Base-by-base conservation (phyloP, 169 alveolate genomes). In the Plasmodium chabaudi region DNA sequence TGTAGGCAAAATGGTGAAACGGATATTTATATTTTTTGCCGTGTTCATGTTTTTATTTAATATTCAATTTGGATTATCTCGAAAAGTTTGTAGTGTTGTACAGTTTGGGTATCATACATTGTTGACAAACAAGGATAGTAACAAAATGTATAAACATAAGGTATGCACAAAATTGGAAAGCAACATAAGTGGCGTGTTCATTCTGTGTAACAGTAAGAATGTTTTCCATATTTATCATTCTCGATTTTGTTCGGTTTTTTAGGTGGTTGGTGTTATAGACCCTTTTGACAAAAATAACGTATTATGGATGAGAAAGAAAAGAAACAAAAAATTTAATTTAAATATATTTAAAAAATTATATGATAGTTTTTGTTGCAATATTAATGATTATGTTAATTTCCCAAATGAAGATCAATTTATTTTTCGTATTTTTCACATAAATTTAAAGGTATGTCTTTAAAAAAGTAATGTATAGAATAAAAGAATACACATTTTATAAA, bases 211-310 rank as follows among this genome's bases (percentile, higher is more conserved):
- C 1, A 21, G 1, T 21, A 21, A 21, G 25, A 15, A n/a, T 57
- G 13, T 57, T n/a, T n/a, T n/a, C n/a, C 12, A 17, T 34, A 4
- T 39, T 49, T 71, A 25, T 57, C 47, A 34, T 4, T 60, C 46
- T 15, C 15, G 19, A 39, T 63, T 53, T 47, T 49, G 7, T 0
- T 34, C 42, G 0, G 9, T n/a, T 3, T 39, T 65, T 17, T 68
- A 75, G 88, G 74, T 75, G 12, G 88, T 75, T 21, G 88, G 88
- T 3, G 56, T 75, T 21, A 75, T 75, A 12, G 88, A 75, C 34
- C 88, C 88, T 21, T 61, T 75, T 19, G 75, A 75, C 57, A 75
- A 63, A 75, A 75, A 60, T 56, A 61, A 34, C 23, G 51, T 61
- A n/a, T 65, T 75, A 21, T 75, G 88, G 88, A 27, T 65, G n/a